These are phyloP conservation scores for Diaporthe aspalathi DNA, from an alignment of 2,329 filamentous ascomycete genomes.

Conservation along the genomic window DNA sequence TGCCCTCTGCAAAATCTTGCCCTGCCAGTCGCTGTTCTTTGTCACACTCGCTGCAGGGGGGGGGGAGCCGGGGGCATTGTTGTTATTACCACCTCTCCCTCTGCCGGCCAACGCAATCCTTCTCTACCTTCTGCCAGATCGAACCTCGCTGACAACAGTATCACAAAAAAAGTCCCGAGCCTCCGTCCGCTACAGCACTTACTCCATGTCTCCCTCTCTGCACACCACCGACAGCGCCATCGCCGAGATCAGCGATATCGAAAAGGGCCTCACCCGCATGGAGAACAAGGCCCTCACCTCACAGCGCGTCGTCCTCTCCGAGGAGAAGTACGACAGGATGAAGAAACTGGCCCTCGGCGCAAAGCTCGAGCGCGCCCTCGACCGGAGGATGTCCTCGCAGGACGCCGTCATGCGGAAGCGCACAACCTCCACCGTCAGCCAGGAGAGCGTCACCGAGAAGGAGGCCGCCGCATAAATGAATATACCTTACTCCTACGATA, in stretches of 20 bases:
- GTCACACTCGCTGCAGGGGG: neutral
- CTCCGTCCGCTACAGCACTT: slow-evolving; percentile 69
- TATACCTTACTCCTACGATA: too few relatives aligned
- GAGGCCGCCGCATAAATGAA: slow-evolving; percentile 46
- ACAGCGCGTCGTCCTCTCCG: slow-evolving; percentile 83
- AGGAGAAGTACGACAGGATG: slow-evolving; percentile 84
- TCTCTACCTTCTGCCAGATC: neutral
- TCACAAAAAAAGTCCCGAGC: slow-evolving; percentile 57
- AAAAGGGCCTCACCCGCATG: slow-evolving; percentile 84
- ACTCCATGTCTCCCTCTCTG: slow-evolving; percentile 71
- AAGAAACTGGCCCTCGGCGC: slow-evolving; percentile 89
- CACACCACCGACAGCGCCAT: slow-evolving; percentile 65
- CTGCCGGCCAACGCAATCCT: neutral
- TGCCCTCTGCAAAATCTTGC: neutral
- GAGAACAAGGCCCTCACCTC: slow-evolving; percentile 87
- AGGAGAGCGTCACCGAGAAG: slow-evolving; percentile 53
- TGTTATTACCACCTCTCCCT: neutral
- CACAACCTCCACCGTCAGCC: slow-evolving; percentile 40
- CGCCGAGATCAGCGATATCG: slow-evolving; percentile 75
- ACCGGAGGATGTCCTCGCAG: slow-evolving; percentile 86
- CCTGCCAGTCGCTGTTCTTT: neutral
- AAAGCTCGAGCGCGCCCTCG: slow-evolving; percentile 89
- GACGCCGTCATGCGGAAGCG: slow-evolving; percentile 84
- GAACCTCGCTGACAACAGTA: slow-evolving; percentile 28
- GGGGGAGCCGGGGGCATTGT: neutral